These are phyloP conservation scores for Pisolithus orientalis DNA, from an alignment of 768 basidiomycete genomes.

Conservation along the genomic window DNA sequence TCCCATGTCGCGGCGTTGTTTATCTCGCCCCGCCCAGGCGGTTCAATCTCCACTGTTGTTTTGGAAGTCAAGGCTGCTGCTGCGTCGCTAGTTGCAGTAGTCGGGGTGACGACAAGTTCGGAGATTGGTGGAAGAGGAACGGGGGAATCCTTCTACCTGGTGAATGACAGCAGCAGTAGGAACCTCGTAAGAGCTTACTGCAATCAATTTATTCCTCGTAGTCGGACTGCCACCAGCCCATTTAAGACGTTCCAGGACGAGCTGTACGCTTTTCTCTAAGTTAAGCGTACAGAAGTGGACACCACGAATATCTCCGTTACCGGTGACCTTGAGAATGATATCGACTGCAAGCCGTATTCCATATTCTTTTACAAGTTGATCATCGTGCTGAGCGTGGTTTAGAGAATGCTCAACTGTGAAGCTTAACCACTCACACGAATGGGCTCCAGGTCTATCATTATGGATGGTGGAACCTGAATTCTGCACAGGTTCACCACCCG, in stretches of 20 bases:
- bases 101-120: constrained; percentile 54
- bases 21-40: constrained; percentile 59
- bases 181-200: constrained; percentile 34
- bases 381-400: constrained; percentile 63
- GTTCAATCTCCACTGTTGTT: constrained; percentile 47
- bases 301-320: constrained; percentile 55
- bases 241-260: constrained; percentile 70
- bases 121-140: constrained; percentile 25
- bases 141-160: constrained; percentile 33
- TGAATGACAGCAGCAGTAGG: constrained; percentile 1
- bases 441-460: constrained; percentile 61
- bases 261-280: constrained; percentile 90
- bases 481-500: constrained; percentile 88
- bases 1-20: constrained; percentile 82
- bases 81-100: constrained; percentile 57
- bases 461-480: constrained; percentile 59
- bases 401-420: background rate
- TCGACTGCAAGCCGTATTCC: constrained; percentile 82
- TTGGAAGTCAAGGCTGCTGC: constrained; percentile 46
- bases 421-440: constrained; percentile 55
- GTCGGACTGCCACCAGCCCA: constrained; percentile 54
- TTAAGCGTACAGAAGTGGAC: constrained; percentile 97
- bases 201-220: constrained; percentile 60
- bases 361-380: constrained; percentile 89
- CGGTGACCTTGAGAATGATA: constrained; percentile 62